Evolutionary conservation across 2,329 filamentous ascomycete species (phyloP).

Genomic region (Ophiocordyceps camponoti-leonardi): DNA sequence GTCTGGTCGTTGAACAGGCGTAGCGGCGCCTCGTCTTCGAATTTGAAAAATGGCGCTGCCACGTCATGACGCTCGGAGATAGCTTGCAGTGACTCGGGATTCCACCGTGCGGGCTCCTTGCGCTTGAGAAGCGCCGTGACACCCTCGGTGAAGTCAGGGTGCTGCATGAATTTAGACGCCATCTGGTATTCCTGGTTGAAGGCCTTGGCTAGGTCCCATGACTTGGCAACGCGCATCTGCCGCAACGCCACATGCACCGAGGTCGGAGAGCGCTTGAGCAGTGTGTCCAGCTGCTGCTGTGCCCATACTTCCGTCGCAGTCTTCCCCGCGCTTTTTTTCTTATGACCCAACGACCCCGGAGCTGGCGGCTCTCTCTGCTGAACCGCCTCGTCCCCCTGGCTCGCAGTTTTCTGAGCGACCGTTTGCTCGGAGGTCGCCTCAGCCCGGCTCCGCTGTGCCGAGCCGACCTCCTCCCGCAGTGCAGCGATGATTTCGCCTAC

Average conservation of each 20-base stretch:
- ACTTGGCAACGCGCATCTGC: slow-evolving; percentile 59
- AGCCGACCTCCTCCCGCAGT: slow-evolving; percentile 33
- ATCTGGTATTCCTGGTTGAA: slow-evolving; percentile 80
- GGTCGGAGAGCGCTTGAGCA: slow-evolving; percentile 68
- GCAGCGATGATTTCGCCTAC: slow-evolving; percentile 55
- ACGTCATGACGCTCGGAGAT: slow-evolving; percentile 39
- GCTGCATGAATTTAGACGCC: slow-evolving; percentile 73
- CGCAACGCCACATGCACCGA: slow-evolving; percentile 68
- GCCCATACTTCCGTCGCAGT: slow-evolving; percentile 54
- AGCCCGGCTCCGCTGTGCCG: neutral
- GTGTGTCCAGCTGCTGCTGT: slow-evolving; percentile 53
- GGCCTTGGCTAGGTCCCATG: slow-evolving; percentile 69
- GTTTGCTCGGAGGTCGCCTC: neutral
- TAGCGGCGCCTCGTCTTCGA: slow-evolving; percentile 28
- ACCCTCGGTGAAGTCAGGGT: slow-evolving; percentile 82
- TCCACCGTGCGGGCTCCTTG: slow-evolving; percentile 57
- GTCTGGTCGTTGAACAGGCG: slow-evolving; percentile 42
- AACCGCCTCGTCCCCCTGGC: neutral
- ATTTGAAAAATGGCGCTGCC: slow-evolving; percentile 50
- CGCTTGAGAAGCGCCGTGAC: slow-evolving; percentile 67
- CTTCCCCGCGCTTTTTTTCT: neutral
- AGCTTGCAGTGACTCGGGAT: slow-evolving; percentile 54
- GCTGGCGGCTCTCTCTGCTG: neutral
- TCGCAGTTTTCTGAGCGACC: neutral
- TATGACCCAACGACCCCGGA: neutral